A percentile compares a stretch with the other conserved stretches of the same genome.
phyloP scores from a whole-genome alignment of 176 grass and related monocot species.

The Alloteropsis semialata region DNA sequence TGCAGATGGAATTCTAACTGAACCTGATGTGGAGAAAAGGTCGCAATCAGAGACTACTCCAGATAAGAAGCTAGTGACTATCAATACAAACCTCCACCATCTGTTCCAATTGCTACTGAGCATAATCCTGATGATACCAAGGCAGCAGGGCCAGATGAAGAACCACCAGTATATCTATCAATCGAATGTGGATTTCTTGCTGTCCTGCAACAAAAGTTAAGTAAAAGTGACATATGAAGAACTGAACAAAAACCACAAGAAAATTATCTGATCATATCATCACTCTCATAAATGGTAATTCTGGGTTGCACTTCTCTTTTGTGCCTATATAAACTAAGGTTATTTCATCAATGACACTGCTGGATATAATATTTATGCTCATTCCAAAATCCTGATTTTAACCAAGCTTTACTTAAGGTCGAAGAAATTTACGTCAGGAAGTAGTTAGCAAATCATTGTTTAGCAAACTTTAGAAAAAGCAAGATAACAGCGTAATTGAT shows the following conservation, averaged over 20 bases:
- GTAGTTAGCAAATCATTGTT: neutral
- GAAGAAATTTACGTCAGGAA: neutral
- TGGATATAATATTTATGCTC: neutral
- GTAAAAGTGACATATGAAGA: conserved; percentile 10
- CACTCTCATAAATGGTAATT: neutral
- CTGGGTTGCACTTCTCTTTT: neutral
- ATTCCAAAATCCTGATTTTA: neutral
- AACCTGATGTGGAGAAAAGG: conserved; percentile 55
- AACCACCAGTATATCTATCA: conserved; percentile 98
- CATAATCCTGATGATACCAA: conserved; percentile 92
- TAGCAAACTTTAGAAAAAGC: neutral
- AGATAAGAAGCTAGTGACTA: conserved; percentile 16
- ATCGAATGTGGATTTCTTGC: conserved; percentile 87
- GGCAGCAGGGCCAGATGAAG: conserved; percentile 95
- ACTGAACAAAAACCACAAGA: conserved; percentile 1
- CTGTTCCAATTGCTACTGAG: conserved; percentile 87
- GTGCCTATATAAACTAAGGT: neutral
- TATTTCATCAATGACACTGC: neutral
- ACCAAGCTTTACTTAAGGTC: neutral
- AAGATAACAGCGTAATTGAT: neutral
- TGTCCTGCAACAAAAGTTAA: conserved; percentile 61
- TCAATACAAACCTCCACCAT: conserved; percentile 75
- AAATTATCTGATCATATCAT: neutral
- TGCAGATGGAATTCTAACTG: conserved; percentile 95
- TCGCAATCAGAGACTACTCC: neutral